Evolutionary conservation across 2,329 filamentous ascomycete genomes (phyloP), one percentile per base, ranked within the genome.

Genomic region (Lomentospora prolificans): DNA sequence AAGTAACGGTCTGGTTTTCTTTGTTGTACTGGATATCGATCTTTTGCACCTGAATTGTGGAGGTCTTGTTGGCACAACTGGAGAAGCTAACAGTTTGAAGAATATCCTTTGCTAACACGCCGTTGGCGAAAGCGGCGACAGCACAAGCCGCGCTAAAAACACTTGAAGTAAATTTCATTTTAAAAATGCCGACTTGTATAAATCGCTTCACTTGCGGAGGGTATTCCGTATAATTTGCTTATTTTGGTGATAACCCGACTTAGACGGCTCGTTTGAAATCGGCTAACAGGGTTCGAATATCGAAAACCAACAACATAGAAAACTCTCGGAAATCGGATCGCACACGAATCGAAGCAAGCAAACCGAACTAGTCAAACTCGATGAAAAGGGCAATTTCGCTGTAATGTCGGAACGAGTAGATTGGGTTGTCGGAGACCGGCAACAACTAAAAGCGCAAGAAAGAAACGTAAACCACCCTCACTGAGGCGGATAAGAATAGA

Each of bases 11-110:
- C 66, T 87, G 84, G 58, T 84, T 83, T 57, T 79, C 77, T 61
- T 85, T 85, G 74, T 95, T 82, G 73, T 95, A 97, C 62, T 80
- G 75, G 58, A 96, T 86, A 63, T 92, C 75, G 60, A 95, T 75
- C 63, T 79, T 84, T 61, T 90, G 76, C 55, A 96, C 85, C 59
- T 78, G 78, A 64, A 97, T 75, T 69, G 63, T 78, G 63, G 65
- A 48, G 22, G 60, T 57, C 28, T 77, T 70, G 53, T 67, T 65
- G 36, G 65, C 67, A 71, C 94, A 97, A 60, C 84, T 84, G 64
- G 77, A 82, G 73, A 94, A 95, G 58, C 90, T 89, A 60, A 80
- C 81, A 24, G 91, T 96, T 66, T 85, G 81, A 57, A 99, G 80
- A 57, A 95, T 75, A 62, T 92, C 84, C 59, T 73, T 77, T 56